Conservation (phyloP, 140 eudicot species). For the Senecio squalidus region DNA sequence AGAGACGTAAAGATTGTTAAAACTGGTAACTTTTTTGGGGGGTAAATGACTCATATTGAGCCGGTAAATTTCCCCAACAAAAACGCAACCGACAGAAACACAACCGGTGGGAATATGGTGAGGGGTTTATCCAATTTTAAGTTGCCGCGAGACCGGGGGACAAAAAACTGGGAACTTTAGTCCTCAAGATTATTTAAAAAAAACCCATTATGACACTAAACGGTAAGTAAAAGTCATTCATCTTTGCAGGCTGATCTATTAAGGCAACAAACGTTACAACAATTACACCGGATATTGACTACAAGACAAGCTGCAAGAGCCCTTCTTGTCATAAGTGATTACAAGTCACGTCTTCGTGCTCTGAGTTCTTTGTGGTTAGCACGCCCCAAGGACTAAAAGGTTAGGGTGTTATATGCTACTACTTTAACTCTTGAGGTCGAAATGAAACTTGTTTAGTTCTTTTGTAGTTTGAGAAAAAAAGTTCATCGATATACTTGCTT, state of each 20-base stretch:
- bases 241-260: constrained; percentile 66
- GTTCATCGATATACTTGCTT: constrained; percentile 18
- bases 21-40: no score
- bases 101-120: no score
- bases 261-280: constrained; percentile 81
- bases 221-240: no score
- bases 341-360: constrained; percentile 77
- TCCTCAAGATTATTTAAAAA: no score
- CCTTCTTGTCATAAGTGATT: constrained; percentile 66
- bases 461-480: background rate
- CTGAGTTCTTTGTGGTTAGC: constrained; percentile 86
- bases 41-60: no score
- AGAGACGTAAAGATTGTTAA: no score
- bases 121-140: no score
- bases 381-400: constrained; percentile 59
- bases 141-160: no score
- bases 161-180: no score
- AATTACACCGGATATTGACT: constrained; percentile 70
- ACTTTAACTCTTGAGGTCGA: background rate
- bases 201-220: no score
- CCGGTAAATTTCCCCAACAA: no score
- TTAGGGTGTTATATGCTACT: background rate
- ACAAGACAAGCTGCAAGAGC: constrained; percentile 89
- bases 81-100: no score
- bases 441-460: background rate